A percentile compares a stretch with the other conserved stretches of the same genome.
Evolutionary conservation across 2,329 filamentous ascomycete species (phyloP).

Genomic region (Colletotrichum sp.): DNA sequence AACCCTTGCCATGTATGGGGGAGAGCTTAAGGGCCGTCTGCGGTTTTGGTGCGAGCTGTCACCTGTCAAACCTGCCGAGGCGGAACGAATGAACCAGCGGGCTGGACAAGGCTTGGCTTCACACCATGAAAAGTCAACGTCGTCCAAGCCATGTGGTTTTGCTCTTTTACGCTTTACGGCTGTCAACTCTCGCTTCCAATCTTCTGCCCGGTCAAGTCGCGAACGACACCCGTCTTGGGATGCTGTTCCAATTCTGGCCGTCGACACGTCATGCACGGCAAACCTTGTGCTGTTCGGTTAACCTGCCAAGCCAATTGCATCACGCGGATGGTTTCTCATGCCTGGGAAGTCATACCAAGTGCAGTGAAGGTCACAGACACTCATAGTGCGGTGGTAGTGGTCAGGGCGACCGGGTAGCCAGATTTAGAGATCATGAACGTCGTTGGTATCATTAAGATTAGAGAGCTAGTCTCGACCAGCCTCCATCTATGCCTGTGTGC

Average conservation of each 20-base stretch:
- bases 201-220: not conserved
- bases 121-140: not conserved
- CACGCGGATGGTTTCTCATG: not conserved
- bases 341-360: not conserved
- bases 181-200: not conserved
- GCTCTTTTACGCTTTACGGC: not conserved
- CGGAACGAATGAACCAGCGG: not conserved
- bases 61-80: not conserved
- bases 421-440: not conserved
- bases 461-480: not conserved
- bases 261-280: not conserved
- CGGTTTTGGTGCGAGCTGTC: not conserved
- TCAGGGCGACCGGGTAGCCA: not conserved
- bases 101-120: not conserved
- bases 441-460: slow-evolving; percentile 14
- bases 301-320: not conserved
- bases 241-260: not conserved
- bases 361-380: not conserved
- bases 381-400: not conserved
- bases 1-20: not conserved
- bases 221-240: not conserved
- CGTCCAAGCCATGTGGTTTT: not conserved
- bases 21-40: not conserved
- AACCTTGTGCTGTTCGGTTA: not conserved
- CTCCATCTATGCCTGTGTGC: slow-evolving; percentile 4